Evolutionary conservation across 1,284 basidiomycete genomes (phyloP).

Genomic region (Tausonia pullulans): DNA sequence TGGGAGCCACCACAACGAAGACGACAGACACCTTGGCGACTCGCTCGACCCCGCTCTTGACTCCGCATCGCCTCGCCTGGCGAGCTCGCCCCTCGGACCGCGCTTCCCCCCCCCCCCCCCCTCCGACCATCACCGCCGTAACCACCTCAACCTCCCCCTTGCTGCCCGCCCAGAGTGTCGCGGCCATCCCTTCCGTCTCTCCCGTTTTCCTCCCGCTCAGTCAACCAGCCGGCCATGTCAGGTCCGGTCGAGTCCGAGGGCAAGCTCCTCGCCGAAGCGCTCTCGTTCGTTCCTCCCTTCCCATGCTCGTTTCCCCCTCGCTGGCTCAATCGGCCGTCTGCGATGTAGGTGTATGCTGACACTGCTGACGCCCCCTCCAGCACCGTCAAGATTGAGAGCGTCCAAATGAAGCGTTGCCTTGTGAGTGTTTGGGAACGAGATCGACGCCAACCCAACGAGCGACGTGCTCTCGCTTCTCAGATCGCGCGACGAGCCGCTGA

Average conservation of each 20-base stretch:
- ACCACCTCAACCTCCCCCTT: too few species aligned
- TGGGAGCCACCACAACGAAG: too few species aligned
- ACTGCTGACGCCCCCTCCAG: conserved; percentile 21
- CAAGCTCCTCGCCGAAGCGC: conserved; percentile 66
- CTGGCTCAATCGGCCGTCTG: not conserved
- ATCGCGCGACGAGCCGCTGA: not conserved
- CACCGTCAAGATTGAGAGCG: conserved; percentile 83
- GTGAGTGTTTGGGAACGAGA: conserved; percentile 40
- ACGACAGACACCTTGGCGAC: too few species aligned
- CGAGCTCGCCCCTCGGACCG: too few species aligned
- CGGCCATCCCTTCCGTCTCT: too few species aligned
- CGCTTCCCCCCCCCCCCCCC: too few species aligned
- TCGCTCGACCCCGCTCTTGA: too few species aligned
- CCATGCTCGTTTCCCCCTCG: not conserved
- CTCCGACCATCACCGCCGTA: too few species aligned
- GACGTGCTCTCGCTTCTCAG: not conserved
- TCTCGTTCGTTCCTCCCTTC: conserved; percentile 33
- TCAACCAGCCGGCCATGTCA: not conserved
- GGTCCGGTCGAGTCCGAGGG: conserved; percentile 32
- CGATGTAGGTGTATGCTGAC: not conserved
- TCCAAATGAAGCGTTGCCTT: conserved; percentile 85
- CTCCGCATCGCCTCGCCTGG: too few species aligned
- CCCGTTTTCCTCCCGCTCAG: too few species aligned
- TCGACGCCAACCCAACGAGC: not conserved
- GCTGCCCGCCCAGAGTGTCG: too few species aligned